A percentile compares a stretch with the other conserved stretches of the same genome.
phyloP scores from a whole-genome alignment of 2,329 filamentous ascomycete genomes.

The Coniochaeta prunicola region DNA sequence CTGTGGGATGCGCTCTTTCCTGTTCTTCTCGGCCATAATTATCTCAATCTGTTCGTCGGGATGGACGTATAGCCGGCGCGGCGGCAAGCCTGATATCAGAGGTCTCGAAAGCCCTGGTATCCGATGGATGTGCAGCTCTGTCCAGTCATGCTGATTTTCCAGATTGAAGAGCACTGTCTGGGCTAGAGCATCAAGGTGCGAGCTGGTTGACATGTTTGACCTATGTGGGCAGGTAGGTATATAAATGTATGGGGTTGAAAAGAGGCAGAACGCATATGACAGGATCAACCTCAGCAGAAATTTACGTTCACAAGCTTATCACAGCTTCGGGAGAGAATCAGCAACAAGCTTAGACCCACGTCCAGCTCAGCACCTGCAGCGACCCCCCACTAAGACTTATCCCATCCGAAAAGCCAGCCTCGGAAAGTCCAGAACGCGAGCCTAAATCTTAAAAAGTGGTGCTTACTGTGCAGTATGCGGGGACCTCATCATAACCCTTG shows the following conservation, averaged over 20 bases:
- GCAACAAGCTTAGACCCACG: background rate
- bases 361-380: background rate
- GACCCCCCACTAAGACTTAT: background rate
- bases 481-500: too few species aligned
- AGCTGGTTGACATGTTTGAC: constrained; percentile 14
- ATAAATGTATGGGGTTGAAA: background rate
- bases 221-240: too few species aligned
- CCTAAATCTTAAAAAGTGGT: background rate
- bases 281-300: background rate
- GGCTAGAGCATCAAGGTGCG: constrained; percentile 35
- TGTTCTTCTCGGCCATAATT: constrained; percentile 50
- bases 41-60: constrained; percentile 75
- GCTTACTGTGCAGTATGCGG: too few species aligned
- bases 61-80: constrained; percentile 67
- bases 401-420: background rate
- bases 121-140: constrained; percentile 46
- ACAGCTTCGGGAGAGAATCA: too few species aligned
- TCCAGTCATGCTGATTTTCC: constrained; percentile 70
- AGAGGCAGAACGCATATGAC: background rate
- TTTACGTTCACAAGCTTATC: background rate
- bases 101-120: constrained; percentile 47
- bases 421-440: background rate
- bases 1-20: constrained; percentile 36
- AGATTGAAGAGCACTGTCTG: constrained; percentile 63
- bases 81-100: constrained; percentile 66